These are phyloP conservation scores for Tetradesmus obliquus DNA, from an alignment of 139 green algal genomes.

Conservation along the genomic window DNA sequence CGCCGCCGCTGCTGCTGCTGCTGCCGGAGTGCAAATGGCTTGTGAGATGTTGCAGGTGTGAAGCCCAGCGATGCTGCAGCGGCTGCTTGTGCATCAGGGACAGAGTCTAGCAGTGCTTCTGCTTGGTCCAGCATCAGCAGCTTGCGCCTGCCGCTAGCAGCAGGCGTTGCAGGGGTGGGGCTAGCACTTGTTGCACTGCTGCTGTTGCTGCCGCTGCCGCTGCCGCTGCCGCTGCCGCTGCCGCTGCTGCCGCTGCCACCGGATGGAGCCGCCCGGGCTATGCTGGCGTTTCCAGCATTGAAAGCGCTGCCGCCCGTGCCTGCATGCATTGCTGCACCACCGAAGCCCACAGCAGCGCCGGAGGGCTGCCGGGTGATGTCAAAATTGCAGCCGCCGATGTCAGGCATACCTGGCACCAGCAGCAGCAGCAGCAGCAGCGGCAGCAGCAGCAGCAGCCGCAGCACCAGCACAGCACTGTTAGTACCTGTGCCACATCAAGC, in stretches of 20 bases:
- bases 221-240: neutral
- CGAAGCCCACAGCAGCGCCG: conserved; percentile 4
- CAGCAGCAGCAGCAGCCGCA: neutral
- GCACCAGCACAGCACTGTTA: neutral
- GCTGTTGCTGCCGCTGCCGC: conserved; percentile 1
- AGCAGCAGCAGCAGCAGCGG: neutral
- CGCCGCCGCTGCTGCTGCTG: neutral
- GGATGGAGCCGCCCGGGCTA: neutral
- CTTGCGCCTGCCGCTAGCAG: neutral
- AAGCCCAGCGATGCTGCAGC: neutral
- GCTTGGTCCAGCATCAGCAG: neutral
- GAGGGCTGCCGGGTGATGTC: neutral
- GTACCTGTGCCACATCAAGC: too few relatives aligned
- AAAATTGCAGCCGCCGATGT: conserved; percentile 21
- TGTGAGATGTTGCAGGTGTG: neutral
- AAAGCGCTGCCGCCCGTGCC: neutral
- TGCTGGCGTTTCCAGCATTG: neutral
- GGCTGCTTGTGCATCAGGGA: neutral
- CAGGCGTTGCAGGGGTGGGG: too few relatives aligned
- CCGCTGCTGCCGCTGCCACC: neutral
- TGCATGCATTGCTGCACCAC: neutral
- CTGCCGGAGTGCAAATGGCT: neutral
- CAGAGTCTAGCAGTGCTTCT: neutral
- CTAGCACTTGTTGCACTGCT: neutral
- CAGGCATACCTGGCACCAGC: neutral